Base-by-base conservation (phyloP, 352 stramenopile species). In the Phytophthora tentaculata region DNA sequence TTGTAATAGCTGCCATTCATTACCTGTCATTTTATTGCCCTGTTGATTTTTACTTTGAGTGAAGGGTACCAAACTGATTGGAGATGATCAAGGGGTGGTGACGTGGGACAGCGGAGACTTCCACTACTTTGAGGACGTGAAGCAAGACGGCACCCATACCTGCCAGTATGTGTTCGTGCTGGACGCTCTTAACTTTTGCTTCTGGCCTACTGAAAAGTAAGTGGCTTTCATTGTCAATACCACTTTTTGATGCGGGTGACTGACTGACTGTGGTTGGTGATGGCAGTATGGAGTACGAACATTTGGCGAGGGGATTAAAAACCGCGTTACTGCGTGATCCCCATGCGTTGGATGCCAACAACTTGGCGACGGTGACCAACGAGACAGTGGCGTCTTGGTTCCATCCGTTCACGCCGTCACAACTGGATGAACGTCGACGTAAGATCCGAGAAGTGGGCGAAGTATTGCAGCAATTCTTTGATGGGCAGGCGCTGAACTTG, bases 101-200 rank as follows among this genome's bases (percentile, higher is more conserved):
- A 85, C 77, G 49, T 97, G 89, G 89, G 84, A 95, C 76, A 88
- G 81, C 50, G 75, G 77, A 1, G 83, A 90, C 63, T 94, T 91
- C 61, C 89, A 97, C 76, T 97, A 94, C 72, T 92, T 83, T 47
- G 81, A 64, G 1, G 89, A 97, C 37, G 84, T 88, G 26, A 71
- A 69, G 22, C n/a, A 66, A n/a, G 75, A 85, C 32, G 88, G 88
- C 1, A 80, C 81, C 17, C 45, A 94, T 26, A 97, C 90, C 9
- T 93, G 82, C 37, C 88, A 96, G 61, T 97, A 96, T 60, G 83
- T 96, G 9, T 92, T 97, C 56, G 86, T 96, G 32, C 69, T 96
- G 60, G 90, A 97, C 73, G 84, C 88, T 24, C 79, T 97, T 59
- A 97, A 97, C 67, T 97, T 95, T 61, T 97, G 90, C 72, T 97